Base-by-base conservation (phyloP, 2,329 filamentous ascomycete genomes). In the Nigrograna mackinnonii region DNA sequence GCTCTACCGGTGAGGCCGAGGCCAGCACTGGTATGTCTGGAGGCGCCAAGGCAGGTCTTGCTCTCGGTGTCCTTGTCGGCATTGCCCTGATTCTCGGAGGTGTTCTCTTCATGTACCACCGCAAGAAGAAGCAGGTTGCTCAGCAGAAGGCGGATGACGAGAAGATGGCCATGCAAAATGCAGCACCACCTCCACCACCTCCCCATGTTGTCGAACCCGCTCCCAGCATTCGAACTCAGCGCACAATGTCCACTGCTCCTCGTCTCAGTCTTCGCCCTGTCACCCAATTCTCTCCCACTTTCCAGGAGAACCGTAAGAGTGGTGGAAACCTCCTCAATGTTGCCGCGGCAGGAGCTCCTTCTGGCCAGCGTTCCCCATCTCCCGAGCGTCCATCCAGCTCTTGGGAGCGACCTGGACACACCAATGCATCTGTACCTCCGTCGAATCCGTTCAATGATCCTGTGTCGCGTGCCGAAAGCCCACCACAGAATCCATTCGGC, bases 181-280 rank as follows among this genome's bases (percentile, higher is more conserved):
- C 60, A 18, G 55, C 57, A 21, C 51, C 34, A 9, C 18, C 57
- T 13, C 64, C 63, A 17, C 57, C 57, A 5, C 59, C 60, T 16
- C 53, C 58, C 14, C 57, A 57, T 34, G 44, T 60, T n/a, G 35
- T 34, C 2, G 24, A 17, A 12, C 31, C 24, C 41, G 50, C 57
- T 39, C 67, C 73, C 19, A 72, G 69, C 54, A 54, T 69, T 35
- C 53, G 63, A 28, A 71, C 73, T 40, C 67, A 71, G 41, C 73
- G 66, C 53, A 79, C 73, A 49, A 71, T 66, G 49, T 74, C 77
- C 21, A 79, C 74, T 22, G 85, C 91, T 33, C 90, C 91, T n/a
- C 86, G 86, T 49, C 79, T 96, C 47, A 95, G 89, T 61, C 78
- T 96, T 40, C 86, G 90, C 37, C 91, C 91, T 3, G 81, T 94